Base-by-base conservation (phyloP, 176 grass and related monocot genomes). In the Musa schizocarpa region DNA sequence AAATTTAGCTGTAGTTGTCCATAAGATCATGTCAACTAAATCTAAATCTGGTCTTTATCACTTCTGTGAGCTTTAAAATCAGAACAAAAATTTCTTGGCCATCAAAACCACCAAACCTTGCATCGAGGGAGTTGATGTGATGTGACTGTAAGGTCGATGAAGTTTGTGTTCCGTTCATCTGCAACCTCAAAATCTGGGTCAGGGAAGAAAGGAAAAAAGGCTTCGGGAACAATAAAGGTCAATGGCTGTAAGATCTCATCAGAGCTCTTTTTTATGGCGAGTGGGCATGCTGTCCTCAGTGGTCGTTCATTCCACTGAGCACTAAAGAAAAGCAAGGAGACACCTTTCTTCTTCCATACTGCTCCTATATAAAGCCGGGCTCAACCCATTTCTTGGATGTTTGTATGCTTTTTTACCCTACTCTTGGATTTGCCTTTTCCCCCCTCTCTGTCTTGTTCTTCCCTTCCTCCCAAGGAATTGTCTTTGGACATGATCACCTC, bases 361-460 rank as follows among this genome's bases (percentile, higher is more conserved):
- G 7, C 17, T 17, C 17, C 13, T 69, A 48, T 49, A 50, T 49
- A 17, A 0, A 48, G 8, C 68, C 25, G 2, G 9, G 0, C 68
- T 50, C 48, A 14, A n/a, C 17, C 43, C 68, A 50, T 16, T 13
- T 70, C 16, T 21, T 70, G 48, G 19, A n/a, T n/a, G 52, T 70
- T 70, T 50, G 19, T 70, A 4, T 70, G 17, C 68, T 52, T 70
- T 70, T 43, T 70, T 50, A 70, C 68, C 63, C 16, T 21, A 51
- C 9, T 17, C 48, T 70, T 51, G 68, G 68, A 70, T 70, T 70
- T 70, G 68, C 68, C 51, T 70, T 50, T 23, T 20, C 17, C 20
- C 43, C 43, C 14, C 17, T 70, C 66, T 69, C 3, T 69, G 14
- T 43, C 26, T 69, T 50, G 21, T 29, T 9, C 29, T 22, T n/a